A percentile compares a stretch with the other conserved stretches of the same genome.
Evolutionary conservation across 2,329 filamentous ascomycete species (phyloP).

Genomic region (Ceratocystiopsis sp.): DNA sequence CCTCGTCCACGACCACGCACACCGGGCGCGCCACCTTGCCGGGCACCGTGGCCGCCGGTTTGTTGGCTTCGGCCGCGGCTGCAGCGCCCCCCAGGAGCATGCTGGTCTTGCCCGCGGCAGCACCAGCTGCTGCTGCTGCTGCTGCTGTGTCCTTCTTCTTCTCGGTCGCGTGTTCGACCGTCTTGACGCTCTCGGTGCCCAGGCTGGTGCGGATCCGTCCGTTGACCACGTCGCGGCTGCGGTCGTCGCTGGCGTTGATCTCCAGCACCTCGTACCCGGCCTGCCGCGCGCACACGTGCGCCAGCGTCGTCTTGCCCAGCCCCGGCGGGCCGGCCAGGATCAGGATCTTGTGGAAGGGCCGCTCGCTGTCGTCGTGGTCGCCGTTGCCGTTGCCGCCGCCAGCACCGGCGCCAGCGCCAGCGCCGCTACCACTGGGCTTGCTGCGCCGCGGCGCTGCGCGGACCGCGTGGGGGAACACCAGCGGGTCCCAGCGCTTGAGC

Average conservation of each 20-base stretch:
- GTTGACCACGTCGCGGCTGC: constrained; percentile 77
- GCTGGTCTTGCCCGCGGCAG: constrained; percentile 8
- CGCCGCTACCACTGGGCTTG: constrained; percentile 13
- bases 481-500: constrained; percentile 84
- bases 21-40: constrained; percentile 64
- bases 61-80: background rate
- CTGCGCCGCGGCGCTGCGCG: constrained; percentile 16
- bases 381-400: background rate
- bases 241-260: constrained; percentile 94
- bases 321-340: constrained; percentile 84
- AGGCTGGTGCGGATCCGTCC: constrained; percentile 81
- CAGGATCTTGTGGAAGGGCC: constrained; percentile 69
- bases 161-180: constrained; percentile 34
- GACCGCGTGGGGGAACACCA: constrained; percentile 66
- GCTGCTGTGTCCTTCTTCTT: constrained; percentile 10
- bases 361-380: constrained; percentile 42
- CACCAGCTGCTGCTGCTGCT: constrained; percentile 14
- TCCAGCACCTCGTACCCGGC: constrained; percentile 94
- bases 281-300: constrained; percentile 88
- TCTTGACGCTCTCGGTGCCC: constrained; percentile 84
- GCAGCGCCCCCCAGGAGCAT: too few species aligned
- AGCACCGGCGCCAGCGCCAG: too few species aligned
- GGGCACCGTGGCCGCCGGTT: constrained; percentile 14
- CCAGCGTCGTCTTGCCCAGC: constrained; percentile 86
- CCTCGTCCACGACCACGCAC: constrained; percentile 90